Percentiles rank a stretch among this genome's conserved stretches.
Conservation (phyloP, 2,329 filamentous ascomycete species). For the Exophiala calicioides region DNA sequence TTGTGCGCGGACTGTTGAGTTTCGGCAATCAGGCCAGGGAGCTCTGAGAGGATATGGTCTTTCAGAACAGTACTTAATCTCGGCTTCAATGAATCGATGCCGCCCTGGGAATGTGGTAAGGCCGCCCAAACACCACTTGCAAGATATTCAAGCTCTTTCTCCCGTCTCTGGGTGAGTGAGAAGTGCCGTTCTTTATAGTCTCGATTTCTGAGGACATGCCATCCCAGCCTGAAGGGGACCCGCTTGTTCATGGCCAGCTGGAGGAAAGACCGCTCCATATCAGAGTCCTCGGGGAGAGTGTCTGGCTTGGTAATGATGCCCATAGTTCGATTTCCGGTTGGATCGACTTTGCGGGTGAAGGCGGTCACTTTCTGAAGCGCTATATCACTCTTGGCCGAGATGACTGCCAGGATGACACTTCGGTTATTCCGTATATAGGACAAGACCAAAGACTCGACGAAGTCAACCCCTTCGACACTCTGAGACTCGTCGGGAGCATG, state of each 20-base stretch:
- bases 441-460: slow-evolving; percentile 51
- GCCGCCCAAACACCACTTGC: slow-evolving; percentile 25
- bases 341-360: slow-evolving; percentile 35
- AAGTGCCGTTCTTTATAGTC: slow-evolving; percentile 22
- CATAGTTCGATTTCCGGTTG: slow-evolving; percentile 18
- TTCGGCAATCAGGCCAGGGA: slow-evolving; percentile 32
- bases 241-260: slow-evolving; percentile 43
- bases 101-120: slow-evolving; percentile 23
- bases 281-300: slow-evolving; percentile 38
- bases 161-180: slow-evolving; percentile 23
- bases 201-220: slow-evolving; percentile 35
- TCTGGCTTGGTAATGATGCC: slow-evolving; percentile 27
- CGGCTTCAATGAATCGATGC: slow-evolving; percentile 25
- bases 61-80: slow-evolving; percentile 30
- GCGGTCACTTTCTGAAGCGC: slow-evolving; percentile 44
- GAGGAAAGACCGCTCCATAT: slow-evolving; percentile 39
- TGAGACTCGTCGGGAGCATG: slow-evolving; percentile 32
- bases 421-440: slow-evolving; percentile 45
- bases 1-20: slow-evolving; percentile 33
- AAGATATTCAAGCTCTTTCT: slow-evolving; percentile 29
- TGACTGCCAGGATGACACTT: slow-evolving; percentile 51
- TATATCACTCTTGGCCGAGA: slow-evolving; percentile 46
- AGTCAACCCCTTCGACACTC: slow-evolving; percentile 47
- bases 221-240: slow-evolving; percentile 32
- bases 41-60: slow-evolving; percentile 28